Base-by-base conservation (phyloP, 1,139 yeast genomes). In the Kodamaea ohmeri region DNA sequence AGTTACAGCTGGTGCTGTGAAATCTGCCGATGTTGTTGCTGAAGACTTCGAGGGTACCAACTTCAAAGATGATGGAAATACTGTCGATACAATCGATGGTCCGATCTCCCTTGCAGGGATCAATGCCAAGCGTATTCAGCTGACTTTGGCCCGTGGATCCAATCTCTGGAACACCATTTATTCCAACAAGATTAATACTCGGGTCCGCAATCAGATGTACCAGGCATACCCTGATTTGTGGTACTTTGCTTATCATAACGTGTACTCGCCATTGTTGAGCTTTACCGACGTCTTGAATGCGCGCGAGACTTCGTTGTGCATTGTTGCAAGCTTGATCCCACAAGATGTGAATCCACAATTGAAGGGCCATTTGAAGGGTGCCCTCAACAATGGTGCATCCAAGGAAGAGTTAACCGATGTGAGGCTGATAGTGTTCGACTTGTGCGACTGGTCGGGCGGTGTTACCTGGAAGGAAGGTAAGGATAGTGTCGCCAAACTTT, bases 341-440 rank as follows among this genome's bases (percentile, higher is more conserved):
- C 96, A 87, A 56, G 95, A 89, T 58, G 96, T 89, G n/a, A 87
- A 85, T 49, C 96, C 96, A 0, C 96, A 89, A 54, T 69, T 89
- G 47, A 87, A 87, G 61, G 97, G 97, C 0, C 97, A 89, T 56
- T 69, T 89, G 45, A 78, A 73, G 53, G 97, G 97, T 0, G 96
- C 96, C 0, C 43, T 81, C 38, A 88, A 88, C 52, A 76, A 81
- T 28, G 96, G 96, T 0, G 86, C 86, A 7, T 67, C 85, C 3
- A 56, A 58, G 32, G 85, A 80, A 36, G 86, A 84, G 45, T 68
- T 88, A 35, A 67, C 68, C 40, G 78, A 77, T 4, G 73, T 79
- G 15, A 67, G 95, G 40, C 65, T 63, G 14, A 54, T 89, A 65
- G 80, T 86, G 6, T 73, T 87, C 41, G 74, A 76, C 42, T 67